These are phyloP conservation scores for Oenanthe sinensis DNA, from an alignment of 129 eudicot genomes.

Conservation along the genomic window DNA sequence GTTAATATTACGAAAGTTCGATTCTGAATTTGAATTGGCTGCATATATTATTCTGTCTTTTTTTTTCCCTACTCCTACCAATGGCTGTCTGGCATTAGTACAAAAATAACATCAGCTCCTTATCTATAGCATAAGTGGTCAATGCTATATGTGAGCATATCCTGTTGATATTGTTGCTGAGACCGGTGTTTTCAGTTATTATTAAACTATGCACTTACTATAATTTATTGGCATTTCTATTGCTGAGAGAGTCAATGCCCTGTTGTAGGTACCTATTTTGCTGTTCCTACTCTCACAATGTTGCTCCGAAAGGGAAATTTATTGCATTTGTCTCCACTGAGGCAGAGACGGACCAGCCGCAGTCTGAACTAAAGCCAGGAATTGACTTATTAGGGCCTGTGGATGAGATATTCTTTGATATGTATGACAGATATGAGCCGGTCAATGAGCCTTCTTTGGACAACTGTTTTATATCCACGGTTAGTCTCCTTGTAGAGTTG, in stretches of 20 bases:
- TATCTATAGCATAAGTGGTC: background rate
- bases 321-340: slow-evolving; percentile 96
- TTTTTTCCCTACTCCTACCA: background rate
- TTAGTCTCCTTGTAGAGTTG: slow-evolving; percentile 19
- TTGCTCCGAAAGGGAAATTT: slow-evolving; percentile 93
- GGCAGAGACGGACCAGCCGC: slow-evolving; percentile 90
- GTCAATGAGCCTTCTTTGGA: slow-evolving; percentile 85
- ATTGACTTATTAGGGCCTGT: slow-evolving; percentile 88
- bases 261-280: slow-evolving; percentile 79
- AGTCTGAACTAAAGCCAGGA: slow-evolving; percentile 78
- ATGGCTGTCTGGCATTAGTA: background rate
- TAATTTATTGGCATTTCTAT: background rate
- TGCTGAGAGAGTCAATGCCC: background rate
- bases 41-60: background rate
- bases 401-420: slow-evolving; percentile 84
- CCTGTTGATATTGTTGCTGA: background rate
- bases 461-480: slow-evolving; percentile 83
- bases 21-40: background rate
- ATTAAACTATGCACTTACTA: background rate
- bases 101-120: background rate
- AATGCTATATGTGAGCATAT: background rate
- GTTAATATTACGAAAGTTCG: background rate
- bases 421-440: slow-evolving; percentile 81
- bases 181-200: background rate
- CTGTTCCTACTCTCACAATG: slow-evolving; percentile 91